Percentiles rank a stretch among this genome's conserved stretches.
phyloP scores from a whole-genome alignment of 2,329 filamentous ascomycete species.

The Scedosporium apiospermum region DNA sequence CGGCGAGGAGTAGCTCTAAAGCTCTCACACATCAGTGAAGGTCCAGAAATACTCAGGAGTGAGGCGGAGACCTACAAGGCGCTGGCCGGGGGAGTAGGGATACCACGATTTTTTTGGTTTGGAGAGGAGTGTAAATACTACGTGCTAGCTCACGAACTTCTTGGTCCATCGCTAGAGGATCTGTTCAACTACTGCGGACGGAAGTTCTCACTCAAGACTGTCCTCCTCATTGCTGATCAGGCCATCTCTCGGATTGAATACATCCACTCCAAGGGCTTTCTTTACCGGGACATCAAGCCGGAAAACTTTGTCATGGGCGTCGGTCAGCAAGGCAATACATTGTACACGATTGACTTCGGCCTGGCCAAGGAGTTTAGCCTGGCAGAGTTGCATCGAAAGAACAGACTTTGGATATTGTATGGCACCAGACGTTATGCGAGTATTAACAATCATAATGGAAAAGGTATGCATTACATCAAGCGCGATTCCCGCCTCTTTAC shows the following conservation, averaged over 20 bases:
- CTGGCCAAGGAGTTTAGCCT: not conserved
- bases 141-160: conserved; percentile 15
- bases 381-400: not conserved
- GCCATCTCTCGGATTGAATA: conserved; percentile 12
- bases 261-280: conserved; percentile 10
- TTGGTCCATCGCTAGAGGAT: conserved; percentile 59
- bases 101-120: conserved; percentile 14
- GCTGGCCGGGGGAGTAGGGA: conserved; percentile 12
- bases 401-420: conserved; percentile 4
- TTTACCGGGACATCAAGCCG: conserved; percentile 15
- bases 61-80: conserved; percentile 10
- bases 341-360: conserved; percentile 4
- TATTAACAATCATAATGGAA: conserved; percentile 12
- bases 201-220: conserved; percentile 15
- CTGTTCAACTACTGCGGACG: conserved; percentile 30
- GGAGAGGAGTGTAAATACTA: conserved; percentile 14
- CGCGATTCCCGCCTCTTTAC: not conserved
- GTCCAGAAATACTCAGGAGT: not conserved
- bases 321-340: conserved; percentile 6
- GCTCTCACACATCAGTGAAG: conserved; percentile 6
- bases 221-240: conserved; percentile 8
- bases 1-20: not conserved
- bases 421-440: conserved; percentile 13
- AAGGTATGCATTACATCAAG: conserved; percentile 10
- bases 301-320: conserved; percentile 15